These are phyloP conservation scores for Arabidopsis hybrid DNA, from an alignment of 441 rosid genomes.

Conservation along the genomic window DNA sequence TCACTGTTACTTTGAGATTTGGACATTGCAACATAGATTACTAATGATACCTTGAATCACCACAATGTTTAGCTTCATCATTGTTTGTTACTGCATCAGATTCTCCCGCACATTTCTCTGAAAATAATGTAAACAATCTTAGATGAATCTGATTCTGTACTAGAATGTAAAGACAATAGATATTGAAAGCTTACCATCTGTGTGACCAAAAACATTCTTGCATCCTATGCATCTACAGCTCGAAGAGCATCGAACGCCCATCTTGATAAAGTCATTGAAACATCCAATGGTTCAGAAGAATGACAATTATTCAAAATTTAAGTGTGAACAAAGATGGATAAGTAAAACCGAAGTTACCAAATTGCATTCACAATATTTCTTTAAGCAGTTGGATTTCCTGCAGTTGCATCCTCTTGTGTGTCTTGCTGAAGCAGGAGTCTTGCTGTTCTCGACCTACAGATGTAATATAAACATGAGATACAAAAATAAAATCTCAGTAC, in stretches of 20 bases:
- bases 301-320: conserved; percentile 2
- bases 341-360: conserved; percentile 52
- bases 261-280: conserved; percentile 47
- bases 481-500: not conserved
- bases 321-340: conserved; percentile 13
- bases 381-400: conserved; percentile 67
- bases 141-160: not conserved
- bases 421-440: conserved; percentile 76
- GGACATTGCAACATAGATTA: not conserved
- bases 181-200: conserved; percentile 52
- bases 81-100: conserved; percentile 46
- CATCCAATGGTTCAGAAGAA: conserved; percentile 42
- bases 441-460: conserved; percentile 59
- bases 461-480: conserved; percentile 29
- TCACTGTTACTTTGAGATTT: not conserved
- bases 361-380: conserved; percentile 79
- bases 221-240: conserved; percentile 75
- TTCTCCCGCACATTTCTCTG: conserved; percentile 43
- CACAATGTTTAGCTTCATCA: conserved; percentile 34
- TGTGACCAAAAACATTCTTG: conserved; percentile 54
- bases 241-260: conserved; percentile 74
- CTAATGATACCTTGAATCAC: conserved; percentile 26
- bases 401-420: conserved; percentile 83
- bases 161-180: conserved; percentile 4
- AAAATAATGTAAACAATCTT: conserved; percentile 21